phyloP scores from a whole-genome alignment of 1,284 basidiomycete species.

The Ustilago trichophora region DNA sequence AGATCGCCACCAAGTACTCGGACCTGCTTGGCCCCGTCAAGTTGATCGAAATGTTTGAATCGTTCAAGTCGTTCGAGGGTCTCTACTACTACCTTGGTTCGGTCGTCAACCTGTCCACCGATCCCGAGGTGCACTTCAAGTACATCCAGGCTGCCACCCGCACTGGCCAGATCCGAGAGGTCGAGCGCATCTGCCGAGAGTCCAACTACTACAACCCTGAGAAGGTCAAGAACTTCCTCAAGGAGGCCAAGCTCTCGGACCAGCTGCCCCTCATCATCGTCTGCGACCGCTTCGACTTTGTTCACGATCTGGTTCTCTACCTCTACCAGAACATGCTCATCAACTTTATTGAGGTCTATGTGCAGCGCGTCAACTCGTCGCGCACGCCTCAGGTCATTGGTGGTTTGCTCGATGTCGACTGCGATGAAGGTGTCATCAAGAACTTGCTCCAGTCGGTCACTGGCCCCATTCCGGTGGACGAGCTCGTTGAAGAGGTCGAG shows the following conservation, averaged over 20 bases:
- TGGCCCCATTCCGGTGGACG: constrained; percentile 90
- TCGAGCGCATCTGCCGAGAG: constrained; percentile 97
- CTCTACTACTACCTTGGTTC: constrained; percentile 98
- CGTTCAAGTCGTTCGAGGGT: constrained; percentile 97
- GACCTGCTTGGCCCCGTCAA: constrained; percentile 96
- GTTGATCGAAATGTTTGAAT: constrained; percentile 98
- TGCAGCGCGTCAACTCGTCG: constrained; percentile 96
- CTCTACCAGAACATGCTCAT: constrained; percentile 97
- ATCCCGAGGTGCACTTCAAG: constrained; percentile 99
- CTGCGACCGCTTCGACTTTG: constrained; percentile 99
- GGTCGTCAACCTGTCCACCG: constrained; percentile 94
- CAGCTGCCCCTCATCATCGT: constrained; percentile 99
- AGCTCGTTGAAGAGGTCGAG: constrained; percentile 81
- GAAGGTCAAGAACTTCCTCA: constrained; percentile 99
- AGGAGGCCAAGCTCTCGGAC: constrained; percentile 92
- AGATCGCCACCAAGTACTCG: constrained; percentile 99
- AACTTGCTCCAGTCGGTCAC: constrained; percentile 89
- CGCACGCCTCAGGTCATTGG: constrained; percentile 98
- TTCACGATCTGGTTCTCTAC: constrained; percentile 98
- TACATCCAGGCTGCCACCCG: constrained; percentile 99
- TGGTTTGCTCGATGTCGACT: constrained; percentile 96
- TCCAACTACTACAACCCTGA: constrained; percentile 98
- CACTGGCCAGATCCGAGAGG: constrained; percentile 97
- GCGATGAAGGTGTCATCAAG: constrained; percentile 94
- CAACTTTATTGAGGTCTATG: constrained; percentile 99